These are phyloP conservation scores for Suhomyces yuchorum DNA, from an alignment of 1,139 yeast species.

Conservation along the genomic window DNA sequence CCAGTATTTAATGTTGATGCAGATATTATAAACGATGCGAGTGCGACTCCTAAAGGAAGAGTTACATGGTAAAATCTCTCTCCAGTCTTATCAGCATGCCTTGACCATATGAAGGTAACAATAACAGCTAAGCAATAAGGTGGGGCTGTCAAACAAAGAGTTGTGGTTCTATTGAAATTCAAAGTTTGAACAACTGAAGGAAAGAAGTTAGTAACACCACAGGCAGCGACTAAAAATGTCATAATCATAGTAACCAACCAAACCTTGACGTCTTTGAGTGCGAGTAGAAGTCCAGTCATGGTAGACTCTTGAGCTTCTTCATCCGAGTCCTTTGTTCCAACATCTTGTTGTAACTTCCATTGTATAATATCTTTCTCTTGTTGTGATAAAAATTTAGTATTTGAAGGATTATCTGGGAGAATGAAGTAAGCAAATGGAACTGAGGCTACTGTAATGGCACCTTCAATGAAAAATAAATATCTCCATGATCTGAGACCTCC, in stretches of 20 bases:
- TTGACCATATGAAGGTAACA: slow-evolving; percentile 54
- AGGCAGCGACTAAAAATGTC: slow-evolving; percentile 56
- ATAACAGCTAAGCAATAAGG: slow-evolving; percentile 60
- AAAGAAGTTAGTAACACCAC: slow-evolving; percentile 62
- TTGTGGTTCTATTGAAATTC: slow-evolving; percentile 49
- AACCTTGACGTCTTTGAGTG: slow-evolving; percentile 46
- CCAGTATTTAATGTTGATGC: slow-evolving; percentile 58
- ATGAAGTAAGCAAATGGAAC: slow-evolving; percentile 26
- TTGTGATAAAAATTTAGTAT: slow-evolving; percentile 23
- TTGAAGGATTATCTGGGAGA: slow-evolving; percentile 25
- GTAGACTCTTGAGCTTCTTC: slow-evolving; percentile 22
- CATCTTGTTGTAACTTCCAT: slow-evolving; percentile 43
- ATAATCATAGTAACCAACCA: slow-evolving; percentile 50
- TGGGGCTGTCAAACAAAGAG: slow-evolving; percentile 61
- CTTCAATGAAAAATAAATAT: slow-evolving; percentile 26
- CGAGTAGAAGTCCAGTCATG: slow-evolving; percentile 32
- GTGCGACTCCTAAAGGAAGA: slow-evolving; percentile 45
- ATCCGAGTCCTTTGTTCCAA: slow-evolving; percentile 46
- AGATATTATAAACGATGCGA: slow-evolving; percentile 54
- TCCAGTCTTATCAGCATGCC: slow-evolving; percentile 59
- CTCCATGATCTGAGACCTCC: slow-evolving; percentile 40
- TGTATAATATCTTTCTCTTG: slow-evolving; percentile 23
- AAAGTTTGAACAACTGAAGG: slow-evolving; percentile 61
- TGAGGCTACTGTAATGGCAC: slow-evolving; percentile 24
- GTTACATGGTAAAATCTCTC: slow-evolving; percentile 58